These are phyloP conservation scores for Hypoxylon intermedium DNA, from an alignment of 495 filamentous ascomycete species.

Conservation along the genomic window DNA sequence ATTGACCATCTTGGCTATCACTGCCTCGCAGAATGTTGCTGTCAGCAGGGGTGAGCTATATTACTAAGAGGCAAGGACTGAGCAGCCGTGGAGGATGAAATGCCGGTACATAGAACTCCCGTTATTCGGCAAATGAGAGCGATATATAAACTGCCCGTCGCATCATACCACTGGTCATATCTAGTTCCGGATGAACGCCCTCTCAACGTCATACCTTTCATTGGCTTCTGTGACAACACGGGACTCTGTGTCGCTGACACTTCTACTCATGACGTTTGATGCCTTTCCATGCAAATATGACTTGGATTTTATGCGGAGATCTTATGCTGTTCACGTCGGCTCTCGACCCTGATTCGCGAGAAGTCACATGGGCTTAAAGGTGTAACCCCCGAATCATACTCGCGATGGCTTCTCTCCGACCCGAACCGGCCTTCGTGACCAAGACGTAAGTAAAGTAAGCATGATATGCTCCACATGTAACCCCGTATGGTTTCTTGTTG, in stretches of 20 bases:
- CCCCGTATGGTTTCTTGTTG: no score
- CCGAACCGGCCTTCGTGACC: background rate
- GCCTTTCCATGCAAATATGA: no score
- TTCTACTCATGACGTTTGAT: background rate
- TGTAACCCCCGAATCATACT: background rate
- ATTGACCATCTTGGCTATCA: no score
- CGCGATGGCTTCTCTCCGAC: background rate
- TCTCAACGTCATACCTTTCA: background rate
- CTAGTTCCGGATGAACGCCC: background rate
- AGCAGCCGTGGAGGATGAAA: no score
- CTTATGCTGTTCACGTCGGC: background rate
- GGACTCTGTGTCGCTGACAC: background rate
- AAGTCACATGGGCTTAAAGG: background rate
- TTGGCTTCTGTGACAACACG: background rate
- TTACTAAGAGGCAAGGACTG: no score
- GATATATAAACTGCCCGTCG: background rate
- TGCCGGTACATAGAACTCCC: background rate
- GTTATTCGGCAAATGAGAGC: background rate
- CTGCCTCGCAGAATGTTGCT: no score
- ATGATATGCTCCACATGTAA: no score
- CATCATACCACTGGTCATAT: background rate
- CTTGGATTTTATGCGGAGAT: background rate
- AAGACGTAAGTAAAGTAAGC: no score
- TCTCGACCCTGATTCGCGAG: background rate
- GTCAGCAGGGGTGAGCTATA: no score